A percentile compares a stretch with the other conserved stretches of the same genome.
Evolutionary conservation across 345 rosid genomes (phyloP).

Genomic region (Raphanus raphanistrum): DNA sequence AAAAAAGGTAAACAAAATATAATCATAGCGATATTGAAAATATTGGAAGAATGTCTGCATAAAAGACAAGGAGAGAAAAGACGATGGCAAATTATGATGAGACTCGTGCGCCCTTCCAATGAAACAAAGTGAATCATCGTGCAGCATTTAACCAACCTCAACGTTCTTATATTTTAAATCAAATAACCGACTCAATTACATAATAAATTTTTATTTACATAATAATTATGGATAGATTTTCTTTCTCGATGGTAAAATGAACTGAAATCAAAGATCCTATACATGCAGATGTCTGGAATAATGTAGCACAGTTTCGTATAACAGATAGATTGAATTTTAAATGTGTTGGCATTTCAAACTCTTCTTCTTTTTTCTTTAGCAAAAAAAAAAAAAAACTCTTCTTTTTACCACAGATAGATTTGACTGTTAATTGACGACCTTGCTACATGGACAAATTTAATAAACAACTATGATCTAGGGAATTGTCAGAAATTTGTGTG

Average conservation of each 20-base stretch:
- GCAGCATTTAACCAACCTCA: background rate
- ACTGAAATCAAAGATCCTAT: too few species aligned
- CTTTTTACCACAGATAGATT: too few species aligned
- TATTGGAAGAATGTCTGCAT: slow-evolving; percentile 6
- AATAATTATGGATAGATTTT: too few species aligned
- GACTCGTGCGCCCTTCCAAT: slow-evolving; percentile 38
- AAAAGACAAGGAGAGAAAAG: slow-evolving; percentile 9
- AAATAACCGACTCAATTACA: background rate
- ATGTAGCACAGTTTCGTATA: too few species aligned
- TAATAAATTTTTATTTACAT: too few species aligned
- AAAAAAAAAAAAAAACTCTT: too few species aligned
- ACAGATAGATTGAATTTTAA: too few species aligned
- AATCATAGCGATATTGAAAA: slow-evolving; percentile 32
- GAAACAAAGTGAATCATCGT: slow-evolving; percentile 13
- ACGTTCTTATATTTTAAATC: background rate
- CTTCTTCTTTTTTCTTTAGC: too few species aligned
- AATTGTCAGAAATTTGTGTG: background rate
- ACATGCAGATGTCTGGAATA: too few species aligned
- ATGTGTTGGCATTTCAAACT: too few species aligned
- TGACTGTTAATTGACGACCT: background rate
- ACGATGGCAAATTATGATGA: slow-evolving; percentile 24
- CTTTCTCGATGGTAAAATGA: too few species aligned
- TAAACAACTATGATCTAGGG: background rate
- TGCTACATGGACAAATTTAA: background rate
- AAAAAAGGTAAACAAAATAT: background rate